These are phyloP conservation scores for Eucalyptus brandiana DNA, from an alignment of 345 rosid genomes.

Conservation along the genomic window DNA sequence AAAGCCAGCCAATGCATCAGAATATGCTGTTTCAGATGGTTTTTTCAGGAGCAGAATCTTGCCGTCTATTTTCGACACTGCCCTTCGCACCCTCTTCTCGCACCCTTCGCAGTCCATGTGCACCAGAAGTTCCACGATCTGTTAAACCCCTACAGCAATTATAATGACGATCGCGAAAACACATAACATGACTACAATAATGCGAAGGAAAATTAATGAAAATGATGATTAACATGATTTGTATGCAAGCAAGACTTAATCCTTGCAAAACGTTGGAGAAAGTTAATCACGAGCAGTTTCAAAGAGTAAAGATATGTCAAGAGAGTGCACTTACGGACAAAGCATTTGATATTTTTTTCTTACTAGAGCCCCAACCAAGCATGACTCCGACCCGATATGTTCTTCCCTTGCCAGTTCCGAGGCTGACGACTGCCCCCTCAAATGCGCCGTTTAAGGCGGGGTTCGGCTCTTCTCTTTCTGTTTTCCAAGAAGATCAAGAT, in stretches of 20 bases:
- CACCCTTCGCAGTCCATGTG: conserved; percentile 94
- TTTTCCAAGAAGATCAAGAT: background rate
- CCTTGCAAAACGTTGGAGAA: background rate
- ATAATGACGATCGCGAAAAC: background rate
- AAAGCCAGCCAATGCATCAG: background rate
- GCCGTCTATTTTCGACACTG: conserved; percentile 64
- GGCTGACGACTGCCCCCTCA: background rate
- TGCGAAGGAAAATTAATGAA: background rate
- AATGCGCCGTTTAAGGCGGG: background rate
- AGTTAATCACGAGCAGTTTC: background rate
- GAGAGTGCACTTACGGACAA: conserved; percentile 41
- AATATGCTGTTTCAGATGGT: background rate
- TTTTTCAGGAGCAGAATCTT: background rate
- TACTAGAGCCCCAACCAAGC: conserved; percentile 47
- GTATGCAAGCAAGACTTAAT: background rate
- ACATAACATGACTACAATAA: background rate
- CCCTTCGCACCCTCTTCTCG: conserved; percentile 59
- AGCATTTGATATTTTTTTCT: conserved; percentile 26
- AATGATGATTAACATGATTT: background rate
- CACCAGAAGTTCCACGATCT: conserved; percentile 79
- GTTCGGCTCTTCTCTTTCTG: background rate
- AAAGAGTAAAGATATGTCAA: background rate
- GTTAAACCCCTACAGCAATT: background rate
- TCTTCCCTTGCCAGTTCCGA: background rate
- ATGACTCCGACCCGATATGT: conserved; percentile 1